A percentile compares a stretch with the other conserved stretches of the same genome.
phyloP scores from a whole-genome alignment of 2,329 filamentous ascomycete species.

The Exophiala sp. region DNA sequence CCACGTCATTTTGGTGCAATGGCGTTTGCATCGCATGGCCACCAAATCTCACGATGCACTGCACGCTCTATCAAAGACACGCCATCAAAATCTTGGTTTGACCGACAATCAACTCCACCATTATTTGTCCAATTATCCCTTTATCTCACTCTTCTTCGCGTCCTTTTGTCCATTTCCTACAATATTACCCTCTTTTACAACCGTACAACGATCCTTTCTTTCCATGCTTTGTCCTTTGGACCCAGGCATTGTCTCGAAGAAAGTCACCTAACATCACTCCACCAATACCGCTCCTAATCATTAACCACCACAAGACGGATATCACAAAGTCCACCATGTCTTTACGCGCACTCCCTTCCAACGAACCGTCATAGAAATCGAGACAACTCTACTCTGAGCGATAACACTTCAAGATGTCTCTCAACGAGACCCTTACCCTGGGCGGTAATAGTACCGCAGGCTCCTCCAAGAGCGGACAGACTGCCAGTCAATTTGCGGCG shows the following conservation, averaged over 20 bases:
- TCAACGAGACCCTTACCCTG: conserved; percentile 17
- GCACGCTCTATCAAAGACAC: no score
- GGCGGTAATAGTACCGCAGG: conserved; percentile 17
- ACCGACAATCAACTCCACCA: background rate
- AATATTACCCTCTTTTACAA: background rate
- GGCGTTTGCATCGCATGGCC: background rate
- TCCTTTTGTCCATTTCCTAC: background rate
- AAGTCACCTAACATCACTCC: no score
- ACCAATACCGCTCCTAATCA: no score
- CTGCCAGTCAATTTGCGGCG: conserved; percentile 55
- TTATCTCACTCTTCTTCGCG: background rate
- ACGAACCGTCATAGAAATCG: background rate
- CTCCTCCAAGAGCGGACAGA: conserved; percentile 23
- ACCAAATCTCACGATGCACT: no score
- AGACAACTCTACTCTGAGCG: background rate
- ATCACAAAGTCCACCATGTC: conserved; percentile 6
- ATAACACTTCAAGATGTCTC: conserved; percentile 15
- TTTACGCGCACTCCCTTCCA: conserved; percentile 1
- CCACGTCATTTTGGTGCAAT: background rate
- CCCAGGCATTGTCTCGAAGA: no score
- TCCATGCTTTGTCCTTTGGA: background rate
- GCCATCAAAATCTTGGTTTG: background rate
- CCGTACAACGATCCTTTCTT: background rate
- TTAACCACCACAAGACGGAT: no score
- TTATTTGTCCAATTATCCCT: background rate